phyloP scores from a whole-genome alignment of 1,284 basidiomycete genomes.

The Phellopilus nigrolimitatus region DNA sequence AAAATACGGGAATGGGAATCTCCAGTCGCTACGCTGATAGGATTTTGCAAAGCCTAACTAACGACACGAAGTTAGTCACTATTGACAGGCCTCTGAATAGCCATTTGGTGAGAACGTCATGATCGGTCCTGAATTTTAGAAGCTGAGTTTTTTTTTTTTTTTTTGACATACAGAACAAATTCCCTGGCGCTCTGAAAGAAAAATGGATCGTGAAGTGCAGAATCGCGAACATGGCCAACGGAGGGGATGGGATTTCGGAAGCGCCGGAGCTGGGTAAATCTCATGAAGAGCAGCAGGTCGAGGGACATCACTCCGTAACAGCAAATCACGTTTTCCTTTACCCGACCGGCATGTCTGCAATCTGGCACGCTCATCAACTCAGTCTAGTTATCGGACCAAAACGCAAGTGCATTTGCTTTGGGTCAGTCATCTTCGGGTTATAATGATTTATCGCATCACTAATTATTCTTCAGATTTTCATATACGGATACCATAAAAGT shows the following conservation, averaged over 20 bases:
- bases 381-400: constrained; percentile 39
- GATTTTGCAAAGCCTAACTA: constrained; percentile 53
- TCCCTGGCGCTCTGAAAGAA: neutral
- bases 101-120: neutral
- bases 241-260: neutral
- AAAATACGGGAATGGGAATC: constrained; percentile 89
- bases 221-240: constrained; percentile 12
- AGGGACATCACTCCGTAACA: constrained; percentile 50
- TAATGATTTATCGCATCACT: constrained; percentile 2
- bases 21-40: constrained; percentile 85
- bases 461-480: constrained; percentile 59
- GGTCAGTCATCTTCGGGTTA: constrained; percentile 29
- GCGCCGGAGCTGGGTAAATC: too few relatives aligned
- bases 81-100: neutral
- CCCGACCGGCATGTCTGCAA: constrained; percentile 88
- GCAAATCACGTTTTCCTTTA: constrained; percentile 89
- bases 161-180: constrained; percentile 1
- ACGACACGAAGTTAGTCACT: neutral
- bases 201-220: constrained; percentile 2
- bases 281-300: constrained; percentile 46
- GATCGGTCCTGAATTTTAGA: too few relatives aligned
- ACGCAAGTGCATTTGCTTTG: constrained; percentile 85
- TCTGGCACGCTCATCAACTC: constrained; percentile 86
- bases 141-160: neutral
- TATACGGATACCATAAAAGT: constrained; percentile 98